phyloP scores from a whole-genome alignment of 805 yeast genomes.

The Sungouiella blattae region DNA sequence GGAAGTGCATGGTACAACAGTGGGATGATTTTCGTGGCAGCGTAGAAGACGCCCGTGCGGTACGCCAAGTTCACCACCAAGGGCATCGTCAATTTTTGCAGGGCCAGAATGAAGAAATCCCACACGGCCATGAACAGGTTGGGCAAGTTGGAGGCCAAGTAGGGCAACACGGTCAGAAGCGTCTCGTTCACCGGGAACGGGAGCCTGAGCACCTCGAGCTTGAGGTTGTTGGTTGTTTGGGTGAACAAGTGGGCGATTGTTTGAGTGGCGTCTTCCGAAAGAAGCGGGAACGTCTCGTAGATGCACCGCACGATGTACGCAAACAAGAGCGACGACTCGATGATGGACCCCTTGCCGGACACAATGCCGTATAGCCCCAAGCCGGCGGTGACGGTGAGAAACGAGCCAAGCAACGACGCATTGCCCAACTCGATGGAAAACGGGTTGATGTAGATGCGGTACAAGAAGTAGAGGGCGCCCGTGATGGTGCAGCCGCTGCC shows the following conservation, averaged over 20 bases:
- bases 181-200: constrained; percentile 31
- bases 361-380: constrained; percentile 81
- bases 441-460: constrained; percentile 78
- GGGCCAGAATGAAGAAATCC: constrained; percentile 50
- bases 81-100: constrained; percentile 70
- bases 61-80: constrained; percentile 78
- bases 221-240: constrained; percentile 31
- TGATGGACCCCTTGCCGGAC: constrained; percentile 80
- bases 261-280: constrained; percentile 51
- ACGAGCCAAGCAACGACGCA: constrained; percentile 84
- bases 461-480: constrained; percentile 70
- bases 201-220: constrained; percentile 32
- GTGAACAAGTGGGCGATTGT: constrained; percentile 30
- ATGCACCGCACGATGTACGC: constrained; percentile 91
- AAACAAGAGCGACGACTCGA: constrained; percentile 81
- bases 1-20: constrained; percentile 48
- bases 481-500: constrained; percentile 74
- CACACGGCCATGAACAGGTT: constrained; percentile 51
- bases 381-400: constrained; percentile 69
- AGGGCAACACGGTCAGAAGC: constrained; percentile 34
- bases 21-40: constrained; percentile 94
- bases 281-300: constrained; percentile 87
- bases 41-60: constrained; percentile 80
- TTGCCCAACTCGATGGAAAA: constrained; percentile 64
- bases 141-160: constrained; percentile 51